phyloP scores from a whole-genome alignment of 1,284 basidiomycete genomes.

The Sanghuangporus baumii region DNA sequence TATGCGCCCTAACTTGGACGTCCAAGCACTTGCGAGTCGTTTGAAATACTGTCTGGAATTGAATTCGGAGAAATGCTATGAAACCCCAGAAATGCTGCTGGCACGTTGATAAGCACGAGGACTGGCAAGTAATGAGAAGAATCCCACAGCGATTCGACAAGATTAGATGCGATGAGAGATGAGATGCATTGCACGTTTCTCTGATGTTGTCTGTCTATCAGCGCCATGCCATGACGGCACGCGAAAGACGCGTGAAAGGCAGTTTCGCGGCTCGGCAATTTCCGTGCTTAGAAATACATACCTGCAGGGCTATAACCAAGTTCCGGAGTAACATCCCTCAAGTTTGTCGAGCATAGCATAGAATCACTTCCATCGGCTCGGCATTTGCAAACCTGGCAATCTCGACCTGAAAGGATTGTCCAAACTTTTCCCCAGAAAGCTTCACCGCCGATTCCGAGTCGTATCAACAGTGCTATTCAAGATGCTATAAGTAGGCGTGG shows the following conservation, averaged over 20 bases:
- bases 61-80: slow-evolving; percentile 2
- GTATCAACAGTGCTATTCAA: neutral
- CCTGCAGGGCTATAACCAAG: neutral
- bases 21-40: too few species aligned
- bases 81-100: neutral
- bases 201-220: neutral
- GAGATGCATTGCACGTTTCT: neutral
- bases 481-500: neutral
- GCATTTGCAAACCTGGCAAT: neutral
- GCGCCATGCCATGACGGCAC: neutral
- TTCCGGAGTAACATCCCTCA: neutral
- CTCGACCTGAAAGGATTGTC: neutral
- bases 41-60: too few species aligned
- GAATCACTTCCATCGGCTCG: neutral
- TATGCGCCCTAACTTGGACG: neutral
- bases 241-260: neutral
- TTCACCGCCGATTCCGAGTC: neutral
- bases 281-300: neutral
- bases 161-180: slow-evolving; percentile 4
- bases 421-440: neutral
- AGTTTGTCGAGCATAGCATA: too few species aligned
- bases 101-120: slow-evolving; percentile 15
- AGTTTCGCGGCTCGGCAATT: neutral
- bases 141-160: neutral
- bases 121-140: neutral